phyloP scores from a whole-genome alignment of 495 filamentous ascomycete species.

The Lindgomyces ingoldianus region DNA sequence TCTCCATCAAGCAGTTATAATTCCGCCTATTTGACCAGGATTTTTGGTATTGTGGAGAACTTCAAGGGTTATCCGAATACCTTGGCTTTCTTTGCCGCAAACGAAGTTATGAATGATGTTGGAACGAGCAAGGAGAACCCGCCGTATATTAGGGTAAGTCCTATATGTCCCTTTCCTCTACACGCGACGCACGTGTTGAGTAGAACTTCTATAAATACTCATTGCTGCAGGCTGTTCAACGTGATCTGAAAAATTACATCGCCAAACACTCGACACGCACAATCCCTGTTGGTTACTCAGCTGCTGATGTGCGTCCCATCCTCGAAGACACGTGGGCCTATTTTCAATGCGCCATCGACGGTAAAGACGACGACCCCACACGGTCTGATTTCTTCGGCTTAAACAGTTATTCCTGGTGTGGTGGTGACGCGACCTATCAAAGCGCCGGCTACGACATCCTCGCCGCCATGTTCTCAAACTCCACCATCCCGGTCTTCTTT shows the following conservation, averaged over 20 bases:
- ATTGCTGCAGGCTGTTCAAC: constrained; percentile 69
- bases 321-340: constrained; percentile 80
- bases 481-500: constrained; percentile 87
- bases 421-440: constrained; percentile 64
- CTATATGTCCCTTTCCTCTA: background rate
- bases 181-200: no score
- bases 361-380: constrained; percentile 57
- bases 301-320: constrained; percentile 81
- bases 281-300: constrained; percentile 92
- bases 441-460: constrained; percentile 72
- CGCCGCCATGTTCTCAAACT: constrained; percentile 66
- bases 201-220: no score
- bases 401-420: constrained; percentile 97
- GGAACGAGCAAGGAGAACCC: constrained; percentile 58
- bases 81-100: constrained; percentile 88
- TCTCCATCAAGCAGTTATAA: constrained; percentile 72
- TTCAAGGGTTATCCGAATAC: constrained; percentile 94
- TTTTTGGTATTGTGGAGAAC: constrained; percentile 87
- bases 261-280: constrained; percentile 63
- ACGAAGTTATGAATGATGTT: constrained; percentile 85
- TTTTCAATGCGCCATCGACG: constrained; percentile 74
- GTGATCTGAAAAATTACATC: constrained; percentile 88
- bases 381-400: constrained; percentile 85
- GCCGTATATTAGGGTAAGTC: constrained; percentile 57
- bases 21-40: constrained; percentile 72